Conservation (phyloP, 192 early-diverging fungal genomes). For the Coemansia sp. region DNA sequence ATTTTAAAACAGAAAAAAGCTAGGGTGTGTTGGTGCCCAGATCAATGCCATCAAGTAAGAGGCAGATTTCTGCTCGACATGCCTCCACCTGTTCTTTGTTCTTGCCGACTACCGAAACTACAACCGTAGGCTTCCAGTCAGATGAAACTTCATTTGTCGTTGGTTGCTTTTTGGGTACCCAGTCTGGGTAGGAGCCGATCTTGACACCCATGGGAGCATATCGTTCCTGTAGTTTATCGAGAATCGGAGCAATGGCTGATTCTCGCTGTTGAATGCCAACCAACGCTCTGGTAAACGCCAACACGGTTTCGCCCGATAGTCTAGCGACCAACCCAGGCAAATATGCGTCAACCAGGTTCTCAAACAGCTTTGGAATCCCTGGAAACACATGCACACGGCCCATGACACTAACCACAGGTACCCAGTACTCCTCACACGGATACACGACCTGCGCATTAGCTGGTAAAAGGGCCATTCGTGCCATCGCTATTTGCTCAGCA, state of each 20-base stretch:
- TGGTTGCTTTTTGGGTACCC: conserved; percentile 13
- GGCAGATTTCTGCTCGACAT: conserved; percentile 22
- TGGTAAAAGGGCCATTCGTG: conserved; percentile 75
- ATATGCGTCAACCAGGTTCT: conserved; percentile 29
- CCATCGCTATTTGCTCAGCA: conserved; percentile 39
- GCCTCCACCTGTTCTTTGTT: conserved; percentile 7
- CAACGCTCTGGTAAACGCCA: conserved; percentile 26
- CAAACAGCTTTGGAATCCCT: conserved; percentile 70
- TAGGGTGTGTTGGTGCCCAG: neutral
- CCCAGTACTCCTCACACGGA: conserved; percentile 64
- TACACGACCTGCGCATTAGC: conserved; percentile 37
- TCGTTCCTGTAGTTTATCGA: conserved; percentile 24
- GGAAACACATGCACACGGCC: conserved; percentile 71
- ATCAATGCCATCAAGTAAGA: conserved; percentile 23
- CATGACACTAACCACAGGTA: conserved; percentile 67
- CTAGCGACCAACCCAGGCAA: conserved; percentile 22
- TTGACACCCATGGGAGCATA: conserved; percentile 23
- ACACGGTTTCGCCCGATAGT: neutral
- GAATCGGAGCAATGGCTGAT: conserved; percentile 33
- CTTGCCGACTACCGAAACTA: conserved; percentile 32
- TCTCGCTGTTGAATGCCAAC: conserved; percentile 31
- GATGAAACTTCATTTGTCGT: neutral
- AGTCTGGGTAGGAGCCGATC: conserved; percentile 49
- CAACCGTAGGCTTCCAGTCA: conserved; percentile 15
- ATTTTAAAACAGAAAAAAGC: neutral